These are phyloP conservation scores for Primulina tabacum DNA, from an alignment of 257 asterid genomes.

Conservation along the genomic window DNA sequence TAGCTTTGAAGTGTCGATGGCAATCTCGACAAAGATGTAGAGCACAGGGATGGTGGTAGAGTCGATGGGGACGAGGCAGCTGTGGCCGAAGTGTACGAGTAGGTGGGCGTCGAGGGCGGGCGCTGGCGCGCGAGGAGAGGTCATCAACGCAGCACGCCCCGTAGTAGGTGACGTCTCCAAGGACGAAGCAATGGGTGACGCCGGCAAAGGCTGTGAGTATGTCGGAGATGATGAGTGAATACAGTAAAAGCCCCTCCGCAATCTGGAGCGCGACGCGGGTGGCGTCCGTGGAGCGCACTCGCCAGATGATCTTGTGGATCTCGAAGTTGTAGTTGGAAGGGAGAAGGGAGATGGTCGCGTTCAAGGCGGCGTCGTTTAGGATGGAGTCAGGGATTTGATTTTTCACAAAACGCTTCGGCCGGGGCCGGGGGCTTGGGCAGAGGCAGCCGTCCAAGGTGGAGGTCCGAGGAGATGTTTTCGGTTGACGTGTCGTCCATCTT, in stretches of 20 bases:
- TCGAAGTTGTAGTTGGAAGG: slow-evolving; percentile 91
- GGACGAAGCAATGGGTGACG: slow-evolving; percentile 73
- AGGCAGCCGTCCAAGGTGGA: slow-evolving; percentile 24
- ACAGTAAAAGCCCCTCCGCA: slow-evolving; percentile 90
- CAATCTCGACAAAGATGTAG: slow-evolving; percentile 81
- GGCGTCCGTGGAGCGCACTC: no score
- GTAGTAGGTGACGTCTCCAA: slow-evolving; percentile 91
- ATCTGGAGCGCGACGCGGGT: slow-evolving; percentile 90
- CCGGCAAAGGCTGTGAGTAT: slow-evolving; percentile 77
- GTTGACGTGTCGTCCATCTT: background rate
- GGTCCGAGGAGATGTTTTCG: slow-evolving; percentile 19
- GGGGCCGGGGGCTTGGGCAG: slow-evolving; percentile 29
- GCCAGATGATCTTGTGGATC: slow-evolving; percentile 90
- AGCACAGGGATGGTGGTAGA: slow-evolving; percentile 71
- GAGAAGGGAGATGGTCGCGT: slow-evolving; percentile 79
- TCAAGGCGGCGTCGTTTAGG: slow-evolving; percentile 68
- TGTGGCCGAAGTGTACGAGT: slow-evolving; percentile 90
- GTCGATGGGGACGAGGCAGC: slow-evolving; percentile 89
- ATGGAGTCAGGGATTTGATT: slow-evolving; percentile 86
- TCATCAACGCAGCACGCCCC: slow-evolving; percentile 97
- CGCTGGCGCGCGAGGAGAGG: slow-evolving; percentile 70
- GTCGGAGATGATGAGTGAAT: slow-evolving; percentile 80
- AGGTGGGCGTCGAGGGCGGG: slow-evolving; percentile 64
- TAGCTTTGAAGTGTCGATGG: slow-evolving; percentile 51
- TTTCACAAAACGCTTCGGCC: slow-evolving; percentile 79